phyloP scores from a whole-genome alignment of 495 filamentous ascomycete genomes.

The Jackrogersella multiformis region DNA sequence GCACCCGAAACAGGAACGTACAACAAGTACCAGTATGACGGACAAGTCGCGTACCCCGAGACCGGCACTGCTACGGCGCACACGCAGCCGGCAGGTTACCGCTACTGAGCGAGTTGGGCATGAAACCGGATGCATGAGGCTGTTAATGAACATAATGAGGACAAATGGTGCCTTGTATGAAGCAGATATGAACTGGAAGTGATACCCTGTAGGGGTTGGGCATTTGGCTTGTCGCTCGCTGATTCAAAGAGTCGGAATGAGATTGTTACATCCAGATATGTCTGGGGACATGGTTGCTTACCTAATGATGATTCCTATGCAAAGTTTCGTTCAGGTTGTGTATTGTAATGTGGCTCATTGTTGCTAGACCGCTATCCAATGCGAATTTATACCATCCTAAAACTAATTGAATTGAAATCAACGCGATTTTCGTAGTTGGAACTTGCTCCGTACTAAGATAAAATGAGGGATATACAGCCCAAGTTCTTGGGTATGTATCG shows the following conservation, averaged over 20 bases:
- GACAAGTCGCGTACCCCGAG: constrained; percentile 43
- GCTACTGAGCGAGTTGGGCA: constrained; percentile 20
- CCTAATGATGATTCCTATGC: constrained; percentile 14
- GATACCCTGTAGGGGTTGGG: constrained; percentile 36
- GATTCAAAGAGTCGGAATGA: constrained; percentile 22
- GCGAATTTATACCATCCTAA: too few relatives aligned
- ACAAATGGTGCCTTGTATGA: constrained; percentile 6
- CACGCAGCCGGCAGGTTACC: constrained; percentile 36
- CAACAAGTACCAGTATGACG: constrained; percentile 47
- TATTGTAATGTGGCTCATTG: constrained; percentile 1
- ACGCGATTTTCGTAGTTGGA: neutral
- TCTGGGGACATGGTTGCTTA: constrained; percentile 7
- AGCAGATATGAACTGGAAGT: constrained; percentile 27
- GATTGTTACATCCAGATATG: constrained; percentile 15
- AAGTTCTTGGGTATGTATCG: neutral
- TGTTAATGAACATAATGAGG: constrained; percentile 10
- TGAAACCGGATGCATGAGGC: neutral
- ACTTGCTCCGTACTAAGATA: neutral
- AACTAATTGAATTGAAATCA: neutral
- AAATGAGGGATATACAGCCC: neutral
- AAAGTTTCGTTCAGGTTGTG: neutral
- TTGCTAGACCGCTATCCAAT: neutral
- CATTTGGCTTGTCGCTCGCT: constrained; percentile 32
- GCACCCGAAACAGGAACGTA: constrained; percentile 30
- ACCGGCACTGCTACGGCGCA: constrained; percentile 26